Percentiles rank a stretch among this genome's conserved stretches.
Evolutionary conservation across 2,329 filamentous ascomycete species (phyloP).

Genomic region (Diaporthe aspalathi): DNA sequence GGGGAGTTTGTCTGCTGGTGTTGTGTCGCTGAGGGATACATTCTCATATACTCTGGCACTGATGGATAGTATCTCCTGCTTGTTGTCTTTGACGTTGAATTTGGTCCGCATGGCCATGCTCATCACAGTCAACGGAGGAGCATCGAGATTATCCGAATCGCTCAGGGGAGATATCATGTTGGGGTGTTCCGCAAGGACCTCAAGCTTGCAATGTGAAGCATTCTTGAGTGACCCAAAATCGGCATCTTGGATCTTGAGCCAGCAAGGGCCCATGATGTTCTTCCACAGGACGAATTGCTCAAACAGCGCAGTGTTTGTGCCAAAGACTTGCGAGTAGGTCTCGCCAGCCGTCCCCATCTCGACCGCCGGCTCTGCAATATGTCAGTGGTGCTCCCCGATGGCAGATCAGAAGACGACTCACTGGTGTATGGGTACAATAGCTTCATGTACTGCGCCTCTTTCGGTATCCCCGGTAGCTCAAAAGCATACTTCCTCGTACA

Average conservation of each 20-base stretch:
- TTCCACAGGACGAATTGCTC: constrained; percentile 99
- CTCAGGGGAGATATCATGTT: constrained; percentile 77
- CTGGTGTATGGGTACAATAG: constrained; percentile 94
- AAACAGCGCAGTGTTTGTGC: constrained; percentile 91
- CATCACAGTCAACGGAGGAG: constrained; percentile 94
- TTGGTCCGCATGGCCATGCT: constrained; percentile 88
- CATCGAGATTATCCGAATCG: constrained; percentile 84
- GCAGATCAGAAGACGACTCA: constrained; percentile 51
- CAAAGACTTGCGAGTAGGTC: constrained; percentile 95
- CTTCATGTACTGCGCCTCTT: constrained; percentile 91
- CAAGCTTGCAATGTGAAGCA: constrained; percentile 96
- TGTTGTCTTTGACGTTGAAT: constrained; percentile 92
- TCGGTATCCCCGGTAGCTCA: constrained; percentile 87
- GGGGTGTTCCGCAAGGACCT: constrained; percentile 84
- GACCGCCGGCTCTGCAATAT: constrained; percentile 69
- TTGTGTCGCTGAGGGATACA: constrained; percentile 86
- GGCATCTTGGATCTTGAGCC: constrained; percentile 89
- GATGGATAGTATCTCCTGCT: constrained; percentile 92
- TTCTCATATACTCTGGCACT: constrained; percentile 95
- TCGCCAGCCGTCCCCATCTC: constrained; percentile 79
- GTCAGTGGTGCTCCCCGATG: constrained; percentile 39
- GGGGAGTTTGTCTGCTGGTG: constrained; percentile 86
- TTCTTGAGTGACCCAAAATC: constrained; percentile 89
- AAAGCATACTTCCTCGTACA: constrained; percentile 95
- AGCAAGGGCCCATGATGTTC: constrained; percentile 98